A percentile compares a stretch with the other conserved stretches of the same genome.
Evolutionary conservation across 495 filamentous ascomycete species (phyloP).

Genomic region (Trichocladium antarcticum): DNA sequence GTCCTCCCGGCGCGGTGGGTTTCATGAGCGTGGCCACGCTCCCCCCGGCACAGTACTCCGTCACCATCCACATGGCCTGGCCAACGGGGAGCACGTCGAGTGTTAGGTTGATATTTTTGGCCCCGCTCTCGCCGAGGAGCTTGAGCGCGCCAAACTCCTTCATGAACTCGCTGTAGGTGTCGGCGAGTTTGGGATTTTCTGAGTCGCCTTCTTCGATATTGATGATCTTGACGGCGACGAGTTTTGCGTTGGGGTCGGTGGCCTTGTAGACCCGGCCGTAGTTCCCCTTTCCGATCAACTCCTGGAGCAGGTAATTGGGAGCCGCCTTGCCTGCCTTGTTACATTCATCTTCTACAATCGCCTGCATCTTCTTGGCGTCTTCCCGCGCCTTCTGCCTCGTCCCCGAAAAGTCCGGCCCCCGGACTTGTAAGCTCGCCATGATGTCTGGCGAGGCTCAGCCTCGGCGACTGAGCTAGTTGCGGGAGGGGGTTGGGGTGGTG

Average conservation of each 20-base stretch:
- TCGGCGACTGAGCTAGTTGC: not conserved
- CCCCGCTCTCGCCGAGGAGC: slow-evolving; percentile 69
- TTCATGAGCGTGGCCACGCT: slow-evolving; percentile 78
- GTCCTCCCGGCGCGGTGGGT: slow-evolving; percentile 53
- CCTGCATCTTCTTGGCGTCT: slow-evolving; percentile 46
- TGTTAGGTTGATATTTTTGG: slow-evolving; percentile 82
- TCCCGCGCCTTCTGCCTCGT: slow-evolving; percentile 41
- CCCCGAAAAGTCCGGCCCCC: slow-evolving; percentile 29
- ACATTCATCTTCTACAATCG: slow-evolving; percentile 38
- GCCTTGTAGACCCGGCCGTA: slow-evolving; percentile 92
- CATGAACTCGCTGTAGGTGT: slow-evolving; percentile 73
- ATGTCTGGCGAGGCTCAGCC: slow-evolving; percentile 6
- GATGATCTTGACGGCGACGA: slow-evolving; percentile 91
- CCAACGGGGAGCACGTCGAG: slow-evolving; percentile 81
- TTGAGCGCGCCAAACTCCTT: slow-evolving; percentile 83
- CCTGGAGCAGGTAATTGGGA: slow-evolving; percentile 62
- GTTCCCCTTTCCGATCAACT: slow-evolving; percentile 90
- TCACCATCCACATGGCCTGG: slow-evolving; percentile 87
- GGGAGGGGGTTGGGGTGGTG: not conserved
- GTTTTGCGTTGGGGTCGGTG: slow-evolving; percentile 44
- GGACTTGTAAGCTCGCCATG: slow-evolving; percentile 35
- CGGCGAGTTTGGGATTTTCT: slow-evolving; percentile 58
- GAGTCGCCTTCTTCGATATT: slow-evolving; percentile 85
- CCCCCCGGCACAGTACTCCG: slow-evolving; percentile 89
- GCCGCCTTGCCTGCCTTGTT: slow-evolving; percentile 36